Conservation (phyloP, 1,139 yeast species). For the Saccharomycopsis hybrid region DNA sequence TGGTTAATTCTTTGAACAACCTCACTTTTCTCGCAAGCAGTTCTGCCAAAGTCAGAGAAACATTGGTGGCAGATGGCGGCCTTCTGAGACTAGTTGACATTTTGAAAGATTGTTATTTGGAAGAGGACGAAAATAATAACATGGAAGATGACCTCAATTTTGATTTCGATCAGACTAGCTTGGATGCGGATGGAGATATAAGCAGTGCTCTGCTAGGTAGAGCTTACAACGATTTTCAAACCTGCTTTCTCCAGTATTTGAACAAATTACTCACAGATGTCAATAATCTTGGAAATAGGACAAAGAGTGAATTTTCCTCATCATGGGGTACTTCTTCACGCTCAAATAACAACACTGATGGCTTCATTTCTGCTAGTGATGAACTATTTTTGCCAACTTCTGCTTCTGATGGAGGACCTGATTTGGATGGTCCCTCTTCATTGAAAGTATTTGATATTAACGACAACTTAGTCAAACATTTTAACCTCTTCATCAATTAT, state of each 20-base stretch:
- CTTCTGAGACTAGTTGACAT: conserved; percentile 82
- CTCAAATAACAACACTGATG: background rate
- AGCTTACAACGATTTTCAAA: background rate
- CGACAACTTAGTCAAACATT: background rate
- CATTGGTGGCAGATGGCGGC: conserved; percentile 86
- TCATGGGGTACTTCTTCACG: background rate
- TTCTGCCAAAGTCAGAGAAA: conserved; percentile 84
- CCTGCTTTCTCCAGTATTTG: conserved; percentile 15
- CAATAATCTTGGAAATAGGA: conserved; percentile 10
- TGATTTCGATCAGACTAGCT: background rate
- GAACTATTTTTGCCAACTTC: background rate
- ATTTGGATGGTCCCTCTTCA: background rate
- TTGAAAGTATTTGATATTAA: background rate
- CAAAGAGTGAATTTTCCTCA: too few species aligned
- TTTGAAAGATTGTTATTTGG: conserved; percentile 67
- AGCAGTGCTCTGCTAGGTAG: background rate
- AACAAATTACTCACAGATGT: conserved; percentile 24
- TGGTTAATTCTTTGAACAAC: conserved; percentile 87
- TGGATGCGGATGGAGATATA: background rate
- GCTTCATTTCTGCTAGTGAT: background rate
- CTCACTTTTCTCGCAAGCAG: conserved; percentile 81
- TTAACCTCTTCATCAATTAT: conserved; percentile 8
- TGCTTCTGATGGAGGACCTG: background rate
- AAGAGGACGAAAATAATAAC: conserved; percentile 2
- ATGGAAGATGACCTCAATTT: background rate